Evolutionary conservation across 164 flowering plant species (phyloP).

Genomic region (Vitis labrusca): DNA sequence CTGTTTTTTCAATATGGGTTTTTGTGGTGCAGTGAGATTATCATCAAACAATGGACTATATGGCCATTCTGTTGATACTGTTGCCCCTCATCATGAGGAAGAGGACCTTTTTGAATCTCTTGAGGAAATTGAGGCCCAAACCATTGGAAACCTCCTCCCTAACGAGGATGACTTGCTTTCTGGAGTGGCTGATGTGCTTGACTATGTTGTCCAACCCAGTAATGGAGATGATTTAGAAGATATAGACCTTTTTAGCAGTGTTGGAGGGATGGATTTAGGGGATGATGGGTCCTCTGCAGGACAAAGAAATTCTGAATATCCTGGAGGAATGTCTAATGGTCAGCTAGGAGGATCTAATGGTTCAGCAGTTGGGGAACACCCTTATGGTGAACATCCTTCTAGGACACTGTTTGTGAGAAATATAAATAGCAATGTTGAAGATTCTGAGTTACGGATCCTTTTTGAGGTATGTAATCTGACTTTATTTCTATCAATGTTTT

Average conservation of each 20-base stretch:
- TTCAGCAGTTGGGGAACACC: slow-evolving; percentile 25
- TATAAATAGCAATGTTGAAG: slow-evolving; percentile 63
- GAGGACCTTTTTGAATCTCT: slow-evolving; percentile 60
- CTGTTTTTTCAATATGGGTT: slow-evolving; percentile 5
- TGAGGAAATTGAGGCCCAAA: slow-evolving; percentile 71
- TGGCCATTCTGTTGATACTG: slow-evolving; percentile 32
- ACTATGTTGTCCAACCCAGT: slow-evolving; percentile 17
- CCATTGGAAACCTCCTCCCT: slow-evolving; percentile 54
- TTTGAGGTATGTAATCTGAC: slow-evolving; percentile 50
- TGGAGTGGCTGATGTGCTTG: slow-evolving; percentile 43
- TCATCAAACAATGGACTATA: slow-evolving; percentile 32
- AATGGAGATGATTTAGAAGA: slow-evolving; percentile 45
- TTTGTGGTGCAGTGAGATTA: slow-evolving; percentile 47
- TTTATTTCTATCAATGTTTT: background rate
- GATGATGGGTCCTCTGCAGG: slow-evolving; percentile 29
- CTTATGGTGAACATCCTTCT: slow-evolving; percentile 59
- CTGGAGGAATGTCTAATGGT: slow-evolving; percentile 14
- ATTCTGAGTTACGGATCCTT: slow-evolving; percentile 54
- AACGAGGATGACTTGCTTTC: slow-evolving; percentile 52
- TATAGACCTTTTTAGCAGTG: slow-evolving; percentile 25
- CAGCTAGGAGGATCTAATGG: slow-evolving; percentile 18
- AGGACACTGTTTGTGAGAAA: slow-evolving; percentile 75
- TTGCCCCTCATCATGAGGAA: slow-evolving; percentile 33
- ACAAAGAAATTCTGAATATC: slow-evolving; percentile 18
- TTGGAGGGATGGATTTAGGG: slow-evolving; percentile 48